Evolutionary conservation across 179 eudicot genomes (phyloP).

Genomic region (Heliamphora ciliata): DNA sequence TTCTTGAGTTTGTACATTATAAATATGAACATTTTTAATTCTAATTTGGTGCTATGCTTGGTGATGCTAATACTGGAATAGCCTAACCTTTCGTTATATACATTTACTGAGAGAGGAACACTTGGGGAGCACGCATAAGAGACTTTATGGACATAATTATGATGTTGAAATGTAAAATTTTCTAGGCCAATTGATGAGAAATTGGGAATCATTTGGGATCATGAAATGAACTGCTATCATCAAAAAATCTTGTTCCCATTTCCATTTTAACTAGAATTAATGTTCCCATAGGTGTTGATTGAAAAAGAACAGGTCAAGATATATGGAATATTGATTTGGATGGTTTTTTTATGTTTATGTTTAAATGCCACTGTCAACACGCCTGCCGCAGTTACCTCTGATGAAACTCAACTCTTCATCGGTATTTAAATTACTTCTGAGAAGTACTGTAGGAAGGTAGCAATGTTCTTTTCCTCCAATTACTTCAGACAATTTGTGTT

Average conservation of each 20-base stretch:
- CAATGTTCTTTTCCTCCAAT: neutral
- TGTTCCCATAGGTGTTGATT: neutral
- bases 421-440: neutral
- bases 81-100: neutral
- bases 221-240: no score
- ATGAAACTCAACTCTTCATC: neutral
- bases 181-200: neutral
- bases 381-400: neutral
- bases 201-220: neutral
- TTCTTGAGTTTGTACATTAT: no score
- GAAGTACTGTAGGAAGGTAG: neutral
- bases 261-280: neutral
- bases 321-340: neutral
- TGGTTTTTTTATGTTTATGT: neutral
- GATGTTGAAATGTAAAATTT: neutral
- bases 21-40: no score
- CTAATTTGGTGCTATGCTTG: slow-evolving; percentile 7
- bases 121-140: neutral
- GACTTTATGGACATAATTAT: neutral
- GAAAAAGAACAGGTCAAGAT: neutral
- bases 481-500: neutral
- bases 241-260: neutral
- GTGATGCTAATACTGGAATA: neutral
- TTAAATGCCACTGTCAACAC: neutral
- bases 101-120: neutral